Evolutionary conservation across 2,329 filamentous ascomycete genomes (phyloP), one percentile per base, ranked within the genome.

Genomic region (Chaetomium globosum): DNA sequence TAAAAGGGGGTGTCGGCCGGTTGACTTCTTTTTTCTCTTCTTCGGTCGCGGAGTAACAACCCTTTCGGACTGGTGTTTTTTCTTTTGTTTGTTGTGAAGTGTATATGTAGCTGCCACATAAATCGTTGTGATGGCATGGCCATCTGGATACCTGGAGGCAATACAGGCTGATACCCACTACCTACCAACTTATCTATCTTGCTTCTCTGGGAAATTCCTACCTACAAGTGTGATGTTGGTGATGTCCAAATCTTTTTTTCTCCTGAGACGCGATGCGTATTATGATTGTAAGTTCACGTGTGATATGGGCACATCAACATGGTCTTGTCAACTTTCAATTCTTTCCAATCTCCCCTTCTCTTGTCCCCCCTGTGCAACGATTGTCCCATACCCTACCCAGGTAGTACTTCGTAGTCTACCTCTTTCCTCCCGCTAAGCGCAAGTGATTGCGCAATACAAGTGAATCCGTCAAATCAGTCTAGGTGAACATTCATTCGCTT

Each of bases 101-200:
- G 48, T 60, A 61, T 19, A 55, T 55, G 23, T 61, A 36, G 26
- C 51, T 55, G 23, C 59, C 48, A 59, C 23, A 58, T 39, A 49
- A 23, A 61, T 55, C 51, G 21, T 52, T 9, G 30, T 28, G 8
- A 43, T 33, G 30, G 28, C 16, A 43, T 33, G 19, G 26, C 33
- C 49, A 48, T 48, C 33, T 30, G 59, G 46, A 61, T 54, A 21
- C 19, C 23, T 33, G 51, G 59, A 36, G 51, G 46, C 33, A 23
- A 61, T 61, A 55, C 13, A 61, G 36, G 51, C 59, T 61, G 59
- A 61, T 61, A 54, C 59, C 59, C 26, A 46, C 10, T 43, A 54
- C 36, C 0, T 46, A 46, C 19, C 31, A 48, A n/a, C 0, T 46
- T 19, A 12, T 13, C 19, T 30, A n/a, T 9, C 3, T 19, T 43